These are phyloP conservation scores for Pichia ethanolica DNA, from an alignment of 805 yeast species.

Conservation along the genomic window DNA sequence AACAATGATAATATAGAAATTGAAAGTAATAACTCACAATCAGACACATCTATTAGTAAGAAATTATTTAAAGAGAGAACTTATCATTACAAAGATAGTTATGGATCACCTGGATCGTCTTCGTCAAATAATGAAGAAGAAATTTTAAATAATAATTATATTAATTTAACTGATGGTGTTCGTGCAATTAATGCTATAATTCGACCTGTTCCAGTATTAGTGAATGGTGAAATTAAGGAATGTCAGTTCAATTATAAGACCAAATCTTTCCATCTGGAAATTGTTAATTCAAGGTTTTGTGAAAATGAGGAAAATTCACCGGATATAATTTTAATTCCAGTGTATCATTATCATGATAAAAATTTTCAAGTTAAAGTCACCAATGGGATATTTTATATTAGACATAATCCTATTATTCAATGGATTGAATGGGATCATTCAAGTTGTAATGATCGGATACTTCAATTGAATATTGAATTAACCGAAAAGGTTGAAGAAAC, in stretches of 20 bases:
- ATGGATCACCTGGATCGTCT: not conserved
- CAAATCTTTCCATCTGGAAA: slow-evolving; percentile 39
- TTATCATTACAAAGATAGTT: slow-evolving; percentile 12
- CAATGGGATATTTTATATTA: slow-evolving; percentile 43
- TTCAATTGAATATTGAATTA: not conserved
- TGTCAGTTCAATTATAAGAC: slow-evolving; percentile 53
- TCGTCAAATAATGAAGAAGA: not conserved
- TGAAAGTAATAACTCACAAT: not conserved
- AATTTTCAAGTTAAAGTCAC: slow-evolving; percentile 43
- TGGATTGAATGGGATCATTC: slow-evolving; percentile 68
- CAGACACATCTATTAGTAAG: not conserved
- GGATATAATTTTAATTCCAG: slow-evolving; percentile 63
- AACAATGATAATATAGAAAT: not conserved
- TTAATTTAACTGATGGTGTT: slow-evolving; percentile 39
- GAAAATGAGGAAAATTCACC: slow-evolving; percentile 26
- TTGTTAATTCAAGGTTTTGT: slow-evolving; percentile 21
- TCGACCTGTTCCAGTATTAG: slow-evolving; percentile 67
- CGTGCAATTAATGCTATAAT: slow-evolving; percentile 69
- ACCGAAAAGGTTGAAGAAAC: not conserved
- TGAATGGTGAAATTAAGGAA: slow-evolving; percentile 48
- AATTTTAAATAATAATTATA: not conserved
- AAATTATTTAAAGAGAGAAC: not conserved
- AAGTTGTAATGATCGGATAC: slow-evolving; percentile 9
- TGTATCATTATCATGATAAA: slow-evolving; percentile 55
- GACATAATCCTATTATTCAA: slow-evolving; percentile 44